Evolutionary conservation across 805 yeast species (phyloP).

Genomic region (Hanseniaspora occidentalis): DNA sequence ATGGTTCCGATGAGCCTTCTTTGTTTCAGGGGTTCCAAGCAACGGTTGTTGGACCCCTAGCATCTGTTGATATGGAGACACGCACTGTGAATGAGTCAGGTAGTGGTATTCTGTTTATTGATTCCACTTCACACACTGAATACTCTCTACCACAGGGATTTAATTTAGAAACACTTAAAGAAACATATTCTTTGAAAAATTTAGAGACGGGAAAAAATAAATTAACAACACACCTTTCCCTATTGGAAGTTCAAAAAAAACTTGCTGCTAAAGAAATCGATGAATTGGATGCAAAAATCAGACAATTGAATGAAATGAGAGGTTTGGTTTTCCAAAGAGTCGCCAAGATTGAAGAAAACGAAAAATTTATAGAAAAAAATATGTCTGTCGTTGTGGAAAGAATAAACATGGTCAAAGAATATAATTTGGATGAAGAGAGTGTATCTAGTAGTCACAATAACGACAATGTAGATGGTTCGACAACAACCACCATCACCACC

Average conservation of each 20-base stretch:
- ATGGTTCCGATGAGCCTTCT: constrained; percentile 27
- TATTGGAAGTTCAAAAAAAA: constrained; percentile 50
- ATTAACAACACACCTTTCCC: constrained; percentile 36
- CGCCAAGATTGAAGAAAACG: constrained; percentile 48
- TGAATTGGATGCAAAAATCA: constrained; percentile 49
- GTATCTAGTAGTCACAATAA: constrained; percentile 3
- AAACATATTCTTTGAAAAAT: constrained; percentile 30
- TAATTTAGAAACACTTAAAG: constrained; percentile 29
- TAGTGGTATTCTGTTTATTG: constrained; percentile 11
- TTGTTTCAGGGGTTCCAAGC: constrained; percentile 63
- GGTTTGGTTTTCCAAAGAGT: constrained; percentile 44
- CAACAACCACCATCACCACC: constrained; percentile 17
- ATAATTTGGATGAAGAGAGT: constrained; percentile 21
- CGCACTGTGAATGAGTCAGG: constrained; percentile 20
- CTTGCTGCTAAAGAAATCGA: constrained; percentile 50
- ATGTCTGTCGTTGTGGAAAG: constrained; percentile 32
- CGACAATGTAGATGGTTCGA: constrained; percentile 8
- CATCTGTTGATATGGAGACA: constrained; percentile 5
- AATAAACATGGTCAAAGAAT: constrained; percentile 31
- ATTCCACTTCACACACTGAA: constrained; percentile 10
- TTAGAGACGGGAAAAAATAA: constrained; percentile 27
- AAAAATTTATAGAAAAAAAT: constrained; percentile 39
- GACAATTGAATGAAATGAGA: constrained; percentile 37
- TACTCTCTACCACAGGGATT: constrained; percentile 29
- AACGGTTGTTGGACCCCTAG: constrained; percentile 16